Evolutionary conservation across 805 yeast species (phyloP).

Genomic region (Monosporozyma siamensis): DNA sequence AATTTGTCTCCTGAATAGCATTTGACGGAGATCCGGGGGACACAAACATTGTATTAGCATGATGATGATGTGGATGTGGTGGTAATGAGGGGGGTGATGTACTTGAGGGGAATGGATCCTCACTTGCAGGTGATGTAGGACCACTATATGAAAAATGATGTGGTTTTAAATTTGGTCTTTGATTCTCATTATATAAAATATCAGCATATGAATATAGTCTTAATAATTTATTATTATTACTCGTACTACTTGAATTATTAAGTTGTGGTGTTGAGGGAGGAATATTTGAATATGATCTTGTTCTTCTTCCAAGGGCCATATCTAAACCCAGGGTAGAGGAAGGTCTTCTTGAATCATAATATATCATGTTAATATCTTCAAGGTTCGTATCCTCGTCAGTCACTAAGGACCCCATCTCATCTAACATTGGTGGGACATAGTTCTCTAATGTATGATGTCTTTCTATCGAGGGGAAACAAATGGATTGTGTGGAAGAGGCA

Average conservation of each 20-base stretch:
- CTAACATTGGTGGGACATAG: conserved; percentile 71
- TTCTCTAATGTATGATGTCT: conserved; percentile 44
- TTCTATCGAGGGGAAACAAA: background rate
- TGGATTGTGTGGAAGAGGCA: background rate
- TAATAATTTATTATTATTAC: conserved; percentile 13
- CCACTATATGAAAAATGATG: conserved; percentile 3
- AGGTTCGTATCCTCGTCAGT: conserved; percentile 52
- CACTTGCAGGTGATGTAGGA: conserved; percentile 3
- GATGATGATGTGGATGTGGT: background rate
- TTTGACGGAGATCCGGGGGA: background rate
- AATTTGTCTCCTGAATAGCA: conserved; percentile 1
- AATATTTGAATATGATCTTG: conserved; percentile 11
- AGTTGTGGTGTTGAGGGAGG: conserved; percentile 2
- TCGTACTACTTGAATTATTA: background rate
- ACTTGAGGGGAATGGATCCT: background rate
- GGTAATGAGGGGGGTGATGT: background rate
- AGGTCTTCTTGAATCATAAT: conserved; percentile 45
- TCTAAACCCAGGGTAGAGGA: conserved; percentile 39
- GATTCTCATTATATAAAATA: conserved; percentile 52
- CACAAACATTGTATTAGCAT: background rate
- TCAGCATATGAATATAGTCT: conserved; percentile 73
- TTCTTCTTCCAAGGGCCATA: conserved; percentile 25
- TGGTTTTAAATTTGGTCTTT: conserved; percentile 1
- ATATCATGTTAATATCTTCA: conserved; percentile 66
- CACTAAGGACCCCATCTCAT: conserved; percentile 60